These are phyloP conservation scores for Ichthyophthirius multifiliis DNA, from an alignment of 169 alveolate species.

Conservation along the genomic window DNA sequence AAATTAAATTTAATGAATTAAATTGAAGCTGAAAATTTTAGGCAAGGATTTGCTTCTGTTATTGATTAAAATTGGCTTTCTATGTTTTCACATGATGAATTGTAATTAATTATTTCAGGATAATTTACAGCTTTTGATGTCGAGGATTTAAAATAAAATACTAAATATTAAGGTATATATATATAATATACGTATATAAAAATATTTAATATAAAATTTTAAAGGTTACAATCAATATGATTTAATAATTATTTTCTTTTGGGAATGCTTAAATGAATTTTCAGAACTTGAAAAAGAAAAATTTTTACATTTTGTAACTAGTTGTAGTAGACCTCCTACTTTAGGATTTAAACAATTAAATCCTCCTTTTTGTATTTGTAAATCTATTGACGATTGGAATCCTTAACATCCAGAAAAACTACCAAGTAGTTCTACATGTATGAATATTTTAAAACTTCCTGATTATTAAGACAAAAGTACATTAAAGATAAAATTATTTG, in stretches of 20 bases:
- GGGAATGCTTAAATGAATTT: slow-evolving; percentile 90
- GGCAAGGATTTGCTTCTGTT: slow-evolving; percentile 89
- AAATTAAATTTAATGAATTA: slow-evolving; percentile 88
- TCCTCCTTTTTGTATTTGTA: slow-evolving; percentile 92
- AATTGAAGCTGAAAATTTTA: slow-evolving; percentile 83
- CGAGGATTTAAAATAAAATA: slow-evolving; percentile 83
- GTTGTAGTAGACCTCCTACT: slow-evolving; percentile 96
- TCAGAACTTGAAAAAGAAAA: slow-evolving; percentile 84
- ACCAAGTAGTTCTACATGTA: slow-evolving; percentile 97
- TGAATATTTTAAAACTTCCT: slow-evolving; percentile 94
- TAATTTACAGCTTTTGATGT: slow-evolving; percentile 88
- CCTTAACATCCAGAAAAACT: slow-evolving; percentile 64
- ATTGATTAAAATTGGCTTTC: slow-evolving; percentile 89
- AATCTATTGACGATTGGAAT: slow-evolving; percentile 72
- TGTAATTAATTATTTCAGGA: slow-evolving; percentile 94
- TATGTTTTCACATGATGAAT: slow-evolving; percentile 92
- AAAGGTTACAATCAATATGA: slow-evolving; percentile 26
- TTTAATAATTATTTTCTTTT: slow-evolving; percentile 87
- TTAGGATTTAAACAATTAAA: slow-evolving; percentile 90
- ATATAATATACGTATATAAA: slow-evolving; percentile 45
- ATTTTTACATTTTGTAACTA: slow-evolving; percentile 94
- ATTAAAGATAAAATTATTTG: slow-evolving; percentile 76
- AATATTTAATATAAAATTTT: background rate
- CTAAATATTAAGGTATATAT: slow-evolving; percentile 92
- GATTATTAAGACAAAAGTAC: slow-evolving; percentile 82